Percentiles rank a stretch among this genome's conserved stretches.
These are phyloP conservation scores for Tylopilus plumbeoviolaceoides DNA, from an alignment of 768 basidiomycete genomes.

Conservation along the genomic window DNA sequence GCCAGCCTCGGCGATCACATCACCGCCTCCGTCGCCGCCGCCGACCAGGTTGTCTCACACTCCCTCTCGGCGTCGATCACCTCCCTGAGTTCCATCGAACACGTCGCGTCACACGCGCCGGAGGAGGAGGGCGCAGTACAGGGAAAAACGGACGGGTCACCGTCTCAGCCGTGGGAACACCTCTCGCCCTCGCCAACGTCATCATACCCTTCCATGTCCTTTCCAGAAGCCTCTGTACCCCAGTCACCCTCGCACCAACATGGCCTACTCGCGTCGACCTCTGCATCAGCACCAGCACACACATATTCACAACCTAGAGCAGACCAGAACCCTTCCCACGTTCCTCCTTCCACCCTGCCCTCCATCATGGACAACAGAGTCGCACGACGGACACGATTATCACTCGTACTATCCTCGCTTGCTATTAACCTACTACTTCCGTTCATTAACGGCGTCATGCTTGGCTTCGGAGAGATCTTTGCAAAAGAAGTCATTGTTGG, in stretches of 20 bases:
- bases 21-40: conserved; percentile 17
- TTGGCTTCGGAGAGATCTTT: conserved; percentile 94
- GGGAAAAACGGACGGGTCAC: conserved; percentile 20
- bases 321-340: conserved; percentile 25
- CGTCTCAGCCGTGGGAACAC: conserved; percentile 70
- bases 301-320: conserved; percentile 20
- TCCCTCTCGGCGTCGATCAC: conserved; percentile 19
- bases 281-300: conserved; percentile 2
- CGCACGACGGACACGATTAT: conserved; percentile 60
- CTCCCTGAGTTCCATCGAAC: conserved; percentile 17
- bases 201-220: conserved; percentile 79
- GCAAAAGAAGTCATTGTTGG: conserved; percentile 69
- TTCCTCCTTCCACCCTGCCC: conserved; percentile 49
- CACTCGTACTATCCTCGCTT: conserved; percentile 66
- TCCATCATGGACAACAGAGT: conserved; percentile 69
- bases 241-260: conserved; percentile 38
- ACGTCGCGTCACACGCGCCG: conserved; percentile 20
- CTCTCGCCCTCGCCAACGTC: conserved; percentile 53
- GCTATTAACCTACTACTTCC: conserved; percentile 84
- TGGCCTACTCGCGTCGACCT: conserved; percentile 16
- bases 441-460: conserved; percentile 93
- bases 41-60: conserved; percentile 12
- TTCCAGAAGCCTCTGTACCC: conserved; percentile 58
- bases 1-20: conserved; percentile 28
- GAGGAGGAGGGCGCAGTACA: conserved; percentile 18